Evolutionary conservation across 140 eudicot species (phyloP).

Genomic region (Oenanthe javanica): DNA sequence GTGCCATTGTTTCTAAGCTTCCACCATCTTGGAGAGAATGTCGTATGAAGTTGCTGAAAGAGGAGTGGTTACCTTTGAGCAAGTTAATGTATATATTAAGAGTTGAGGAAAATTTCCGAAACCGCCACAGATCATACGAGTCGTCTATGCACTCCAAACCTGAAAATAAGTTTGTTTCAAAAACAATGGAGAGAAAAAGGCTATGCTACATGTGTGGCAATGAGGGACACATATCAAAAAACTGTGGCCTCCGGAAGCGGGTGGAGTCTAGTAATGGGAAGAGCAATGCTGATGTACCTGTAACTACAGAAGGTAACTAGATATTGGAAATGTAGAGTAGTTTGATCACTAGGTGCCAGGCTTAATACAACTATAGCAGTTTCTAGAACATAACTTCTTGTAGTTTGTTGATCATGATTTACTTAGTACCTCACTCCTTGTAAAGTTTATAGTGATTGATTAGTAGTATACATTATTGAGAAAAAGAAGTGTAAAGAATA

Average conservation of each 20-base stretch:
- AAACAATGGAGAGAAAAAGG: slow-evolving; percentile 25
- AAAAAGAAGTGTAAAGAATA: not conserved
- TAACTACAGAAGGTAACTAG: slow-evolving; percentile 7
- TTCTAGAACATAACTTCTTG: not conserved
- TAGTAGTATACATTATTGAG: not conserved
- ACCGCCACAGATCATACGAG: slow-evolving; percentile 16
- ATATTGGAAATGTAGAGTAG: not conserved
- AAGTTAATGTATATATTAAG: slow-evolving; percentile 48
- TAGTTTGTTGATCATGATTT: not conserved
- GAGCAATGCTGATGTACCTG: slow-evolving; percentile 12
- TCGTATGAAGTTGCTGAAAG: slow-evolving; percentile 48
- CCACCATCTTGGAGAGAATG: slow-evolving; percentile 81
- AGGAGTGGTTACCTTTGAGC: slow-evolving; percentile 42
- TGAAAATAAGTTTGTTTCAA: slow-evolving; percentile 10
- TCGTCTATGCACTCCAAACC: slow-evolving; percentile 3
- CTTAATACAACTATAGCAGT: not conserved
- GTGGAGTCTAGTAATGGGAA: slow-evolving; percentile 15
- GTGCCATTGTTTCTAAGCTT: slow-evolving; percentile 67
- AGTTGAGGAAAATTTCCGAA: slow-evolving; percentile 56
- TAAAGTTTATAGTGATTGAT: too few relatives aligned
- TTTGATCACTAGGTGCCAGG: not conserved
- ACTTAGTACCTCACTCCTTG: not conserved
- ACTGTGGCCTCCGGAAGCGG: slow-evolving; percentile 32
- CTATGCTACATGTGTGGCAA: slow-evolving; percentile 47
- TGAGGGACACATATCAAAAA: slow-evolving; percentile 48